Evolutionary conservation across 1,139 yeast genomes (phyloP), one percentile per base, ranked within the genome.

Genomic region (Trichomonascaceae sp.): DNA sequence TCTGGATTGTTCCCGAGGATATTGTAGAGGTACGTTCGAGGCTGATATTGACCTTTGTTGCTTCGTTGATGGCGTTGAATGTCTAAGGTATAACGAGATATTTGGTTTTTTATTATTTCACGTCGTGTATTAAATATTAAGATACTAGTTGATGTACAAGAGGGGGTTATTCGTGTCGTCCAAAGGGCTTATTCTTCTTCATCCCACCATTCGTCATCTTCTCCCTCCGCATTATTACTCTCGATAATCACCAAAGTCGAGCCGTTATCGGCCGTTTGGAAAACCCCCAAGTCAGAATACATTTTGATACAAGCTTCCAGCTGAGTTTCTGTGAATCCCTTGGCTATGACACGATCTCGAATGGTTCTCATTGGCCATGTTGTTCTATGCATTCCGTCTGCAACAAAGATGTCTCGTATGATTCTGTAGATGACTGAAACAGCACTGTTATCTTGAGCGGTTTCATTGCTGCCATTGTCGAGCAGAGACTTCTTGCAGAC

Each of bases 1-100:
- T 93, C 65, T 93, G 98, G 97, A 79, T 93, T 65, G 96, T 93
- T 30, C 99, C 99, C n/a, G 99, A 93, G 72, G 99, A 93, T 75
- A 93, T 93, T 66, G 88, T 85, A 64, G 98, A 91, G 74, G 97
- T 95, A 46, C 86, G 99, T 74, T 79, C 96, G 51, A 84, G 98
- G 71, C 83, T 93, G 74, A 87, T 93, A 55, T 81, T 91, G 69
- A 90, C 99, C 1, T 93, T 93, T 70, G 89, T 93, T 57, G 99
- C 97, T 56, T 87, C 96, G 57, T 82, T 93, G 72, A 93, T 93
- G 99, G 76, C 88, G 12, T 69, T 83, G 57, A 59, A 63, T 50
- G 51, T 57, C 32, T 15, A 52, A 22, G 38, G 15, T 51, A 30
- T 46, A 22, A 12, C 19, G 19, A 12, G 30, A 53, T 22, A 30